phyloP scores from a whole-genome alignment of 495 filamentous ascomycete genomes.

The Tuber umbilicatum region DNA sequence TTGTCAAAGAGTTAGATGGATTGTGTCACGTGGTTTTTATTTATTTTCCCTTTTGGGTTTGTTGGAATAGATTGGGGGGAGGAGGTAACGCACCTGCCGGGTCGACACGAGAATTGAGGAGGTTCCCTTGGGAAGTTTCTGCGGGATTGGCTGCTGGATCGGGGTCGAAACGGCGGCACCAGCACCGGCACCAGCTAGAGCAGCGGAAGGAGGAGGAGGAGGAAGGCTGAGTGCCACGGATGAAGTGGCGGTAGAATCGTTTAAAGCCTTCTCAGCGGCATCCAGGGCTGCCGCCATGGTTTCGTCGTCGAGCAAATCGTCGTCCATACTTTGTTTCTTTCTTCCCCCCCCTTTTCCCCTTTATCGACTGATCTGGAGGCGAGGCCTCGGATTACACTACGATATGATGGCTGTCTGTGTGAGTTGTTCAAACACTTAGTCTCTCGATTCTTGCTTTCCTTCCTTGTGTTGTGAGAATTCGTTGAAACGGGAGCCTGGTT shows the following conservation, averaged over 20 bases:
- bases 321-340: constrained; percentile 43
- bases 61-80: not conserved
- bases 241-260: constrained; percentile 4
- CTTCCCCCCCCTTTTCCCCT: not conserved
- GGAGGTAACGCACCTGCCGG: constrained; percentile 42
- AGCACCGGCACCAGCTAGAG: constrained; percentile 5
- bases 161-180: constrained; percentile 9
- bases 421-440: constrained; percentile 1
- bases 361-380: constrained; percentile 18
- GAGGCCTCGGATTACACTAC: constrained; percentile 9
- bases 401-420: constrained; percentile 13
- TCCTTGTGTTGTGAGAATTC: not conserved
- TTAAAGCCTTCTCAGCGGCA: constrained; percentile 39
- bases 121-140: constrained; percentile 55
- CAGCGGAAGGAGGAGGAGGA: not conserved
- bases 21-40: not conserved
- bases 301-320: constrained; percentile 44
- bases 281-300: constrained; percentile 42
- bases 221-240: constrained; percentile 1
- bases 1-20: not conserved
- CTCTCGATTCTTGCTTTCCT: not conserved
- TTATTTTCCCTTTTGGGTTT: not conserved
- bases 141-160: constrained; percentile 63
- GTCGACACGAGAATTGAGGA: constrained; percentile 62
- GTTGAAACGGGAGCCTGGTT: constrained; percentile 3